Percentiles rank a stretch among this genome's conserved stretches.
phyloP scores from a whole-genome alignment of 805 yeast species.

The Saturnispora ahearnii region DNA sequence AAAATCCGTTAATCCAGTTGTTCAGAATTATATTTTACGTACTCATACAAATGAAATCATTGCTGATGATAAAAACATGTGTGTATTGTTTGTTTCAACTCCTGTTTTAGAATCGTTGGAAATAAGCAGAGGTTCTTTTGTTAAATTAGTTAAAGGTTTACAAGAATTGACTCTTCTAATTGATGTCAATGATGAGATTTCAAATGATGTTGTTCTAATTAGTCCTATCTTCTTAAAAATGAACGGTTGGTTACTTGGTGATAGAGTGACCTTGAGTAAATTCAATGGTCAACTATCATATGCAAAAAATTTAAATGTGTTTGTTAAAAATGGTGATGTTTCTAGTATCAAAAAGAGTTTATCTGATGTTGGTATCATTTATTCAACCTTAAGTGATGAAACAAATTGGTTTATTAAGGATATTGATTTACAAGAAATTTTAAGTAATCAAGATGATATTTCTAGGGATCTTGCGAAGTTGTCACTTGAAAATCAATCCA shows the following conservation, averaged over 20 bases:
- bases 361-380: conserved; percentile 49
- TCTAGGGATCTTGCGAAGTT: neutral
- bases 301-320: conserved; percentile 17
- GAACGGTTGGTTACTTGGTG: conserved; percentile 24
- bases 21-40: conserved; percentile 24
- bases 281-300: conserved; percentile 40
- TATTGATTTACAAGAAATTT: neutral
- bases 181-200: conserved; percentile 17
- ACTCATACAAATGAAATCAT: conserved; percentile 13
- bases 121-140: conserved; percentile 20
- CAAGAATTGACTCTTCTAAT: conserved; percentile 9
- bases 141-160: conserved; percentile 22
- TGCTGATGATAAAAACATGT: conserved; percentile 8
- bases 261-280: conserved; percentile 34
- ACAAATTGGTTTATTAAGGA: neutral
- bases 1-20: conserved; percentile 13
- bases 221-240: conserved; percentile 15
- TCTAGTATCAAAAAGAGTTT: conserved; percentile 34
- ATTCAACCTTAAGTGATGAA: conserved; percentile 36
- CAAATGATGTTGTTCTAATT: conserved; percentile 24
- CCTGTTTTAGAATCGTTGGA: conserved; percentile 16
- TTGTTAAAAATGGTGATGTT: conserved; percentile 12
- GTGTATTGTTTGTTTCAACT: conserved; percentile 21
- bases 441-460: neutral
- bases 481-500: neutral